A percentile compares a stretch with the other conserved stretches of the same genome.
These are phyloP conservation scores for Exsudoporus floridanus DNA, from an alignment of 1,284 basidiomycete species.

Conservation along the genomic window DNA sequence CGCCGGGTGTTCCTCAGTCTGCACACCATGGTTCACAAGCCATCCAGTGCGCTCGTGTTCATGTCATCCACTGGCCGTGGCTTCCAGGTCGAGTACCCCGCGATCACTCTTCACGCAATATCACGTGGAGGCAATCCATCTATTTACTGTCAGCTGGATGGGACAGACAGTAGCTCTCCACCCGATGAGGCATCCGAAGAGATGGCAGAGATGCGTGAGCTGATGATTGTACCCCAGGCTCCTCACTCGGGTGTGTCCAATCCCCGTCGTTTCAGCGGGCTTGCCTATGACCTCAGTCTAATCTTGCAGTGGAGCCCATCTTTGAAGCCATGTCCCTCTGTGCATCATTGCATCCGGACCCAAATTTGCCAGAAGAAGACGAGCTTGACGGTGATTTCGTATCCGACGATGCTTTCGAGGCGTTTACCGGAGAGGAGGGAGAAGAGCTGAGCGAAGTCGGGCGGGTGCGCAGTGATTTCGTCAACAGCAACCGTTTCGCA, in stretches of 20 bases:
- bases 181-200: conserved; percentile 36
- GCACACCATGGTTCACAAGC: conserved; percentile 29
- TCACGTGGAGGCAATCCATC: conserved; percentile 67
- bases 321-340: conserved; percentile 88
- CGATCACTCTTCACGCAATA: conserved; percentile 86
- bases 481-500: conserved; percentile 74
- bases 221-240: conserved; percentile 68
- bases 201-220: conserved; percentile 65
- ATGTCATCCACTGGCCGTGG: conserved; percentile 66
- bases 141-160: conserved; percentile 89
- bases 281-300: neutral
- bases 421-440: conserved; percentile 58
- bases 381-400: conserved; percentile 62
- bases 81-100: conserved; percentile 79
- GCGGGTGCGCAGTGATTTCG: conserved; percentile 91
- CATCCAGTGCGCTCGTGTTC: conserved; percentile 70
- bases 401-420: conserved; percentile 55
- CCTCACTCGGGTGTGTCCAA: conserved; percentile 55
- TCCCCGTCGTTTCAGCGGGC: conserved; percentile 5
- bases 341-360: conserved; percentile 87
- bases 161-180: conserved; percentile 39
- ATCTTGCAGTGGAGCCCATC: conserved; percentile 71
- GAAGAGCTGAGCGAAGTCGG: conserved; percentile 81
- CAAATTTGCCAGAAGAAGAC: conserved; percentile 53
- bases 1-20: conserved; percentile 11